Evolutionary conservation across 208 protist genomes (phyloP).

Genomic region (Leishmania martiniquensis): DNA sequence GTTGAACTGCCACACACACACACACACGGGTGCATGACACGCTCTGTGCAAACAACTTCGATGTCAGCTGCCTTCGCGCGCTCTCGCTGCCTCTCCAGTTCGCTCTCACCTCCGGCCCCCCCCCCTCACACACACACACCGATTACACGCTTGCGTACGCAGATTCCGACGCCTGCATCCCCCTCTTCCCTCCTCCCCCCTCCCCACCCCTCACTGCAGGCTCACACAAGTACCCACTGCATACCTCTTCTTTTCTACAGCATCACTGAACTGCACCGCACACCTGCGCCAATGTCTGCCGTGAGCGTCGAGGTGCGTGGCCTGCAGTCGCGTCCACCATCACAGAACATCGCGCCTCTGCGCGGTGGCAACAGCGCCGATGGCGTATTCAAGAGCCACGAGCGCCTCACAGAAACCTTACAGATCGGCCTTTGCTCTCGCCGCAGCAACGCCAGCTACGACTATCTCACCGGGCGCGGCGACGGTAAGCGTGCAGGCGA

Average conservation of each 20-base stretch:
- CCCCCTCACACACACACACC: background rate
- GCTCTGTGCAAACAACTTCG: background rate
- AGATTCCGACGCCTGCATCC: background rate
- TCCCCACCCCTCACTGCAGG: too few relatives aligned
- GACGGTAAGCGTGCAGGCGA: constrained; percentile 5
- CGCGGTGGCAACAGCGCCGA: background rate
- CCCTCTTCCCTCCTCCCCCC: background rate
- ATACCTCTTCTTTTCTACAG: background rate
- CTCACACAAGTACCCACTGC: too few relatives aligned
- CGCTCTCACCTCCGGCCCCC: background rate
- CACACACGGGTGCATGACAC: background rate
- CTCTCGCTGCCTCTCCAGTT: background rate
- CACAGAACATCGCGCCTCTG: too few relatives aligned
- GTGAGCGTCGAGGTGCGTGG: background rate
- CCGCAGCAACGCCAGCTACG: constrained; percentile 31
- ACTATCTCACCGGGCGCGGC: constrained; percentile 20
- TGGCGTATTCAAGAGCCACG: constrained; percentile 7
- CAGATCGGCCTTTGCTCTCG: constrained; percentile 6
- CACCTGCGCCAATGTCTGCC: background rate
- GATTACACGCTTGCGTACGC: too few relatives aligned
- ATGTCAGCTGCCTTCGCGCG: background rate
- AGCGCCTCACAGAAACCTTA: constrained; percentile 14
- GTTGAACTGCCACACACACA: constrained; percentile 11
- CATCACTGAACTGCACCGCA: background rate
- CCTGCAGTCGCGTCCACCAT: too few relatives aligned